phyloP scores from a whole-genome alignment of 2,329 filamentous ascomycete species.

The Cryphonectria radicalis region DNA sequence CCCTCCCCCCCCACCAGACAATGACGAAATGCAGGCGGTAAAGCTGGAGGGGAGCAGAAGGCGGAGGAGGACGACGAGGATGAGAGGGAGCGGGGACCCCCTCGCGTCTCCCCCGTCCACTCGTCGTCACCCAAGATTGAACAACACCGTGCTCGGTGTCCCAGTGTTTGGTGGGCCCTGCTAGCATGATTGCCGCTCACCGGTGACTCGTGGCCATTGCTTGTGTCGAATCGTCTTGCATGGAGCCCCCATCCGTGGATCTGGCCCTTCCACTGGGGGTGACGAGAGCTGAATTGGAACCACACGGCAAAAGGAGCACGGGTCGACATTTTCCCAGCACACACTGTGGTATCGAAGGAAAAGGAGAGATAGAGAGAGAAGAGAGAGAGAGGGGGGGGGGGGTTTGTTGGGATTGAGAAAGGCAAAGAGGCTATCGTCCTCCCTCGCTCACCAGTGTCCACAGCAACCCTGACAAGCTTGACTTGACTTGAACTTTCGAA shows the following conservation, averaged over 20 bases:
- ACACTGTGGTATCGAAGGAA: no score
- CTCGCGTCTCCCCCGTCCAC: background rate
- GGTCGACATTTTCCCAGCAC: background rate
- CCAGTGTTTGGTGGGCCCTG: background rate
- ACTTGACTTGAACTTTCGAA: background rate
- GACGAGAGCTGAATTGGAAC: background rate
- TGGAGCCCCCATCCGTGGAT: background rate
- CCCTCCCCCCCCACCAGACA: background rate
- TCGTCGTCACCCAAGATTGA: background rate
- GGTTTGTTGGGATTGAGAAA: no score
- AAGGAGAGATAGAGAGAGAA: no score
- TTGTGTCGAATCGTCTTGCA: background rate
- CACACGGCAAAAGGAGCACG: background rate
- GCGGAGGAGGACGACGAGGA: background rate
- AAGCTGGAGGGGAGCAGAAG: background rate
- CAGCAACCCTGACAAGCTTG: background rate
- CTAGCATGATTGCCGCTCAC: conserved; percentile 2
- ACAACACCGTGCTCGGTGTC: background rate
- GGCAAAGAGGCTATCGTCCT: background rate
- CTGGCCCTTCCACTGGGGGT: background rate
- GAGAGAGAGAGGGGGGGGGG: no score
- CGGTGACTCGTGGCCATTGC: background rate
- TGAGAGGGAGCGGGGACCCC: background rate
- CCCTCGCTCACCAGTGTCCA: background rate
- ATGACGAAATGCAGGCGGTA: background rate